Base-by-base conservation (phyloP, 257 asterid genomes). In the Paraleonurus japonicus region DNA sequence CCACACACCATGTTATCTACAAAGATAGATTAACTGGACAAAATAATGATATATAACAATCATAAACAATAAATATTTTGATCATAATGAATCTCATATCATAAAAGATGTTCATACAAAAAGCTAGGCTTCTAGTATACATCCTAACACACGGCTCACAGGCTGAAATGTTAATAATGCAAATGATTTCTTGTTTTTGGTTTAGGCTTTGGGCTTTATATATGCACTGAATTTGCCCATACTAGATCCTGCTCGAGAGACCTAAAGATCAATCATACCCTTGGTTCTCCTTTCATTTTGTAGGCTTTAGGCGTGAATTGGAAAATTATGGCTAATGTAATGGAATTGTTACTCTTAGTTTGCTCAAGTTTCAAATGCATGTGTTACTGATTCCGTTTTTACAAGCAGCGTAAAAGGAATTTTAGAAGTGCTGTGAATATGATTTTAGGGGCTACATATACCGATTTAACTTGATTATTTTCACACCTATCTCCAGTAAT, bases 101-200 rank as follows among this genome's bases (percentile, higher is more conserved):
- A n/a, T n/a, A n/a, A n/a, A n/a, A n/a, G n/a, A n/a, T n/a, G n/a
- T n/a, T n/a, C n/a, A n/a, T n/a, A n/a, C n/a, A n/a, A n/a, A n/a
- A n/a, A n/a, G n/a, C n/a, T n/a, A n/a, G n/a, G n/a, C n/a, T n/a
- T n/a, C n/a, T n/a, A n/a, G n/a, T n/a, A n/a, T n/a, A 20, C 20
- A 55, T 55, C 26, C 63, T 68, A n/a, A n/a, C n/a, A n/a, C n/a
- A n/a, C n/a, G n/a, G 23, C 73, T 53, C 2, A 32, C 50, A 68
- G 64, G 63, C 47, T 28, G 5, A 43, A 43, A 23, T 33, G 51
- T 33, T 26, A 35, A 17, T 47, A 1, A 23, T 47, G 54, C 54
- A 19, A 16, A 11, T 63, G 20, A 24, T 26, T 15, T 16, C 1
- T 35, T 13, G 4, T 45, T 43, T 26, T 16, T 23, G 28, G 2